phyloP scores from a whole-genome alignment of 208 protist genomes.

The Naegleria gruberi region DNA sequence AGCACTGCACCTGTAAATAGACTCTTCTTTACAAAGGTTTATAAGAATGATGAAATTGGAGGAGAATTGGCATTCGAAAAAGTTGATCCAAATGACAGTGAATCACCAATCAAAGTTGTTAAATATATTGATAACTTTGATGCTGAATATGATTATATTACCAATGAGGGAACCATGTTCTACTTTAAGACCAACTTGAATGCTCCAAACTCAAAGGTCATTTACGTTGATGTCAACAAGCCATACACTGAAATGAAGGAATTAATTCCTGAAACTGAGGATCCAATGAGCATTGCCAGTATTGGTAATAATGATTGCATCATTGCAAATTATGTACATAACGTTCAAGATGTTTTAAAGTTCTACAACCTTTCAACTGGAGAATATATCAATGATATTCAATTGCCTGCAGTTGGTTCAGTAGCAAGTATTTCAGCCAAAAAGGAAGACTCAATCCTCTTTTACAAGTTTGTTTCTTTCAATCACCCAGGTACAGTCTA shows the following conservation, averaged over 20 bases:
- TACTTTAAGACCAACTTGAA: conserved; percentile 77
- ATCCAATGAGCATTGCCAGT: conserved; percentile 54
- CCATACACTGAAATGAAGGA: conserved; percentile 41
- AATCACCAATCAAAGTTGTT: conserved; percentile 48
- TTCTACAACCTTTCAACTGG: conserved; percentile 48
- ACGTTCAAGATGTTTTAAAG: conserved; percentile 83
- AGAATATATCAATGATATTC: conserved; percentile 3
- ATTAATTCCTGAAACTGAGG: conserved; percentile 57
- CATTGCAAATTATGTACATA: conserved; percentile 70
- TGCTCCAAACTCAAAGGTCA: conserved; percentile 68
- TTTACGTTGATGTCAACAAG: conserved; percentile 56
- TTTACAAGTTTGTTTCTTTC: conserved; percentile 80
- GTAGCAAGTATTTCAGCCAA: conserved; percentile 47
- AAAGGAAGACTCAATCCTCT: conserved; percentile 61
- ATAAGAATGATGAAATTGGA: conserved; percentile 36
- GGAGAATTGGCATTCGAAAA: conserved; percentile 32
- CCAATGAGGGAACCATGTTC: conserved; percentile 66
- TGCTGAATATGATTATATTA: conserved; percentile 70
- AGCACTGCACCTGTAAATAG: conserved; percentile 68
- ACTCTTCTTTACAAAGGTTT: conserved; percentile 55
- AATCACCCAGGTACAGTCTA: conserved; percentile 67
- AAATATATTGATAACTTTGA: conserved; percentile 77
- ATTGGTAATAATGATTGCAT: conserved; percentile 58
- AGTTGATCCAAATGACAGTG: conserved; percentile 16
- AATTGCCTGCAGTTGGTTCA: conserved; percentile 48